Evolutionary conservation across 2,329 filamentous ascomycete genomes (phyloP), one percentile per base, ranked within the genome.

Genomic region (Sporothrix pseudoabietina): DNA sequence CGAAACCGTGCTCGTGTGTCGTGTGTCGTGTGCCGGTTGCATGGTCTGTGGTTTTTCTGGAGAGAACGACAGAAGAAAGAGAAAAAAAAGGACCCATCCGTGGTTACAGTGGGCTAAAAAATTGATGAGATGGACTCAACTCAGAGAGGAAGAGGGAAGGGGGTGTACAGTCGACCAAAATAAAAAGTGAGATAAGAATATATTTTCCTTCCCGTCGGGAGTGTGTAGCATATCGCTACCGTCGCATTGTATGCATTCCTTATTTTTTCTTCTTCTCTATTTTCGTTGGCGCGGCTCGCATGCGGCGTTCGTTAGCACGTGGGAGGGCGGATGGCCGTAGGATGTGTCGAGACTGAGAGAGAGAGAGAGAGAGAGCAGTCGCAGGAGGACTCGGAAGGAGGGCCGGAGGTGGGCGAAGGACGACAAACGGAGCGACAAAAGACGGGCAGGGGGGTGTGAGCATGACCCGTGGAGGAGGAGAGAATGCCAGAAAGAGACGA

Each of bases 1-100:
- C 72, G 8, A 39, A 14, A 10, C 26, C 41, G 57, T 69, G 39
- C 39, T 61, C 63, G 63, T 32, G 59, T 72, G 69, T 73, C 44
- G 63, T 32, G 59, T 72, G 69, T 73, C 44, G 49, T 59, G 26
- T 47, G 71, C 61, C 14, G 19, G 52, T 44, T 57, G 39, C 61
- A 59, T 14, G 52, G 52, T 26, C 26, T 55, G 9, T 70, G 54
- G 26, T 41, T 10, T 22, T 19, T 39, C 16, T 59, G 55, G 55
- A 59, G 14, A 59, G 30, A 35, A 35, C 12, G 30, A 39, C 12
- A 69, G 22, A 14, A 14, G n/a, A 32, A 73, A 68, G 16, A 16
- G 8, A 55, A 55, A 26, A 47, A 32, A 14, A 35, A 35, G 7
- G n/a, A 72, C 41, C 73, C 73, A 72, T 35, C 14, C 32, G 44